Conservation (phyloP, 1,139 yeast species). For the Pichia sp. region DNA sequence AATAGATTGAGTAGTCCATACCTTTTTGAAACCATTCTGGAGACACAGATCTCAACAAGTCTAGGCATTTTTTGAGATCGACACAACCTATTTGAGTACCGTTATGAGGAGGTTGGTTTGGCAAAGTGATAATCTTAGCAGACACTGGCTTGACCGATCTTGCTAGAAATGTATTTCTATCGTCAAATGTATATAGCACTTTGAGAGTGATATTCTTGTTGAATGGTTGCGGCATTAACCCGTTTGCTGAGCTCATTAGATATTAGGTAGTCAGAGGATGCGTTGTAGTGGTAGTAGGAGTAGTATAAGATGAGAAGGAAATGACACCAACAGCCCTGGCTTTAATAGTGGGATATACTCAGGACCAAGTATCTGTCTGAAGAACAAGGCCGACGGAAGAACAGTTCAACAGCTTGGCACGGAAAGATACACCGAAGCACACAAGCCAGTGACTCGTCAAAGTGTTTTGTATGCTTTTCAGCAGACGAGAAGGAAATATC, state of each 20-base stretch:
- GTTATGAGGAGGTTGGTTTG: slow-evolving; percentile 24
- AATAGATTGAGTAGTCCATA: slow-evolving; percentile 63
- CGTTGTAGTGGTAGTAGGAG: too few species aligned
- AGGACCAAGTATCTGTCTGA: not conserved
- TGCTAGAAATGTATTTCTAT: slow-evolving; percentile 54
- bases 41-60: slow-evolving; percentile 47
- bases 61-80: slow-evolving; percentile 48
- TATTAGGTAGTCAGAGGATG: not conserved
- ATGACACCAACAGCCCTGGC: not conserved
- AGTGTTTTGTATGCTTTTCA: not conserved
- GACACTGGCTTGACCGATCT: slow-evolving; percentile 44
- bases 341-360: not conserved
- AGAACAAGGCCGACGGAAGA: too few species aligned
- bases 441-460: slow-evolving; percentile 1
- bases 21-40: slow-evolving; percentile 53
- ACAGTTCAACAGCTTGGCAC: not conserved
- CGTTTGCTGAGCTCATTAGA: not conserved
- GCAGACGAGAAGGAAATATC: not conserved
- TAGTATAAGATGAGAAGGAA: not conserved
- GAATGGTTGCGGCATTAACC: slow-evolving; percentile 22
- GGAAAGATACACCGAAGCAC: not conserved
- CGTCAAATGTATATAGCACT: slow-evolving; percentile 58
- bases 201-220: slow-evolving; percentile 37
- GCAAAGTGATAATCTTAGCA: slow-evolving; percentile 49
- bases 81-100: slow-evolving; percentile 51